phyloP scores from a whole-genome alignment of 2,329 filamentous ascomycete genomes.

The Neoscytalidium dimidiatum region DNA sequence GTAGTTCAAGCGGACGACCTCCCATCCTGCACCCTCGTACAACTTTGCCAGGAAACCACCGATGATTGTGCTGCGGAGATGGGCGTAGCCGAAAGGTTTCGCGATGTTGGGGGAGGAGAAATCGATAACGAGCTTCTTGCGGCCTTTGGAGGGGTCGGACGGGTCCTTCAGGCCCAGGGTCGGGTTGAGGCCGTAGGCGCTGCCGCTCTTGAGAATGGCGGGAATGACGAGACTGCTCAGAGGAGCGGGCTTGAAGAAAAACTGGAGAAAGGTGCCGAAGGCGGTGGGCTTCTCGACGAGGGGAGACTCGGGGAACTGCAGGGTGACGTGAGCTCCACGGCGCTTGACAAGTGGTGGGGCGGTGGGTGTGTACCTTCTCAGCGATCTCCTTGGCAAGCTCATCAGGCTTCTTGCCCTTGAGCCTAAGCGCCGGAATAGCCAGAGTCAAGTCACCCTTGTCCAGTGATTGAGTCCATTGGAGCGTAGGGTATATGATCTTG shows the following conservation, averaged over 20 bases:
- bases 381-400: conserved; percentile 58
- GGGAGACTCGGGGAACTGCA: conserved; percentile 71
- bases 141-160: conserved; percentile 59
- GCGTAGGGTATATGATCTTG: conserved; percentile 70
- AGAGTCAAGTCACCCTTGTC: conserved; percentile 83
- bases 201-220: conserved; percentile 64
- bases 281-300: conserved; percentile 70
- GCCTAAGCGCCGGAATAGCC: conserved; percentile 74
- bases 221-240: conserved; percentile 69
- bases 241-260: conserved; percentile 74
- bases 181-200: conserved; percentile 65
- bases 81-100: conserved; percentile 76
- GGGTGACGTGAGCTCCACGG: neutral
- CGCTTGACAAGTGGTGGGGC: neutral
- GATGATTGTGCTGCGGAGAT: conserved; percentile 76
- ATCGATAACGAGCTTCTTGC: conserved; percentile 73
- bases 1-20: conserved; percentile 73
- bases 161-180: conserved; percentile 62
- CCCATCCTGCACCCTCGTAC: conserved; percentile 69
- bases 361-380: conserved; percentile 39
- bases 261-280: conserved; percentile 71
- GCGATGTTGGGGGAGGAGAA: conserved; percentile 87
- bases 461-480: conserved; percentile 76
- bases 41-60: conserved; percentile 72
- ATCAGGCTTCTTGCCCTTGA: conserved; percentile 66